Base-by-base conservation (phyloP, 164 flowering plant species). In the Akebia trifoliata region DNA sequence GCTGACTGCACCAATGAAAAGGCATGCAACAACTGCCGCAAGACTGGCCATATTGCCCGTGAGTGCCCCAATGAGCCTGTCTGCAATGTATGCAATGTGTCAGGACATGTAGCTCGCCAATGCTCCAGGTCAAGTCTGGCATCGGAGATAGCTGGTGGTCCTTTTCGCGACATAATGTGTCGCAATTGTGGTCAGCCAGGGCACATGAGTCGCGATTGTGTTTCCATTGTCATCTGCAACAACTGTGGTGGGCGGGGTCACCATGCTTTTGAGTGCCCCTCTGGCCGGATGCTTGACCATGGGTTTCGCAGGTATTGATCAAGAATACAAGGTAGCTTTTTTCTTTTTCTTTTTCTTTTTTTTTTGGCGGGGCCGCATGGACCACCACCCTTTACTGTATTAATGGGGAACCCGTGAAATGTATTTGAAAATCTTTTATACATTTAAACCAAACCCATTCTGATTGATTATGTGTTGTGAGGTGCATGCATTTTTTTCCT, bases 41-140 rank as follows among this genome's bases (percentile, higher is more conserved):
- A 76, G 69, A 71, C 78, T 5, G 87, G 85, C 9, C 88, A 83
- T 56, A 55, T 83, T 1, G 83, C 83, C 2, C 83, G 81, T 48
- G 81, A 78, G 11, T 83, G 85, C 42, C 70, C 68, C 0, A 76
- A 80, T 25, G 83, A 80, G 20, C 85, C 85, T 26, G 80, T 83
- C 26, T 83, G 88, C 75, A 82, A 82, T 51, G 15, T 73, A 25
- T 80, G 87, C 69, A 80, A 78, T 39, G 65, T 91, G 7, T 60
- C 84, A 5, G 97, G 97, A 25, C 97, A 90, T 52, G 68, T 90
- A 17, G 93, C 97, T n/a, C 78, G 89, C 47, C 78, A 76, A 15
- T 90, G 95, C 63, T 91, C 94, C 4, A 85, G 80, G 69, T 29
- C 69, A 4, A 59, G 20, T 32, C 43, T 64, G 8, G 57, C 65